A percentile compares a stretch with the other conserved stretches of the same genome.
phyloP scores from a whole-genome alignment of 2,329 filamentous ascomycete genomes.

The Exophiala spinifera region DNA sequence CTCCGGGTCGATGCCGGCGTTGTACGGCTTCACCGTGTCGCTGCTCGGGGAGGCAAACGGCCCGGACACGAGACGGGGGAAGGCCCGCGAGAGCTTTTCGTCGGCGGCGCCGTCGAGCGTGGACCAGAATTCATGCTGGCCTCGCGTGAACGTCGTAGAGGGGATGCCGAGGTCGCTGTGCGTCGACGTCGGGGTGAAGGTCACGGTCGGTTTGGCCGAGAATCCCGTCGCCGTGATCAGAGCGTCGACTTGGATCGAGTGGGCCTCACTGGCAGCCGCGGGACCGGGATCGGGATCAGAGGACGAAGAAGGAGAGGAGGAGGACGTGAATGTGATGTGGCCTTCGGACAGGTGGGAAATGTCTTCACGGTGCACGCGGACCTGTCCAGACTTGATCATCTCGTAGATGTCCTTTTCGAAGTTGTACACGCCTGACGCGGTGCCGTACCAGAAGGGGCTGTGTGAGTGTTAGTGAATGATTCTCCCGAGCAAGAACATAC shows the following conservation, averaged over 20 bases:
- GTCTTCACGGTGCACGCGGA: conserved; percentile 56
- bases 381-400: conserved; percentile 52
- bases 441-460: conserved; percentile 52
- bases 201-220: conserved; percentile 48
- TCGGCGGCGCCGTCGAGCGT: conserved; percentile 46
- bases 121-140: conserved; percentile 32
- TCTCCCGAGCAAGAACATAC: too few species aligned
- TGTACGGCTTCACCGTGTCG: conserved; percentile 15
- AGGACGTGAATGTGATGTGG: conserved; percentile 45
- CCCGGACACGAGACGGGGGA: conserved; percentile 38
- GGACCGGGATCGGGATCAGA: too few species aligned
- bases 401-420: conserved; percentile 58
- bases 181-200: conserved; percentile 46
- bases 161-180: conserved; percentile 50
- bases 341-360: conserved; percentile 48
- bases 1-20: conserved; percentile 15
- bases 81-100: conserved; percentile 40
- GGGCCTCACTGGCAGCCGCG: conserved; percentile 37
- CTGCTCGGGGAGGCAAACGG: conserved; percentile 41
- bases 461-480: too few species aligned
- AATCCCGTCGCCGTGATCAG: conserved; percentile 59
- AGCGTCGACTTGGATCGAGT: conserved; percentile 46
- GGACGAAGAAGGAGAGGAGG: too few species aligned
- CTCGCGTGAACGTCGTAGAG: conserved; percentile 28
- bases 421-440: conserved; percentile 59